Evolutionary conservation across 257 asterid genomes (phyloP), one percentile per base, ranked within the genome.

Genomic region (Solanum bulbocastanum): DNA sequence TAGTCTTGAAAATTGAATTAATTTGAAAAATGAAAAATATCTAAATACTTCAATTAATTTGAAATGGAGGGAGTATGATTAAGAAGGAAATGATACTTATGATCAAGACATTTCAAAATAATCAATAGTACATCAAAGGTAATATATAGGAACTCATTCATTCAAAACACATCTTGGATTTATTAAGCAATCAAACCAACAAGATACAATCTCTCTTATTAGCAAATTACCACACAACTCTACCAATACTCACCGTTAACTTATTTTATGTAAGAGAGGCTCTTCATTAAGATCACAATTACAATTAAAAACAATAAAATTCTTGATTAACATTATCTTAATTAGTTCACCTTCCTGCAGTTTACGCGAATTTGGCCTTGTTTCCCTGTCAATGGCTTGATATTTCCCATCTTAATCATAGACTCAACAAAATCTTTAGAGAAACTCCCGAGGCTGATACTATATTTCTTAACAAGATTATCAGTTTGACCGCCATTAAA

Each of bases 291-390:
- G 4, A 6, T 32, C 12, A 71, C 13, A 7, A 71, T 16, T 71
- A 71, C 40, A 71, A 0, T 8, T 8, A 33, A 30, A 71, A 71
- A 71, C 9, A 32, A 69, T 10, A 2, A 13, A 68, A 68, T 68
- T 68, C 22, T 27, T 30, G 9, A 13, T 69, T 6, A 69, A 36
- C 76, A 12, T 69, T 32, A 22, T 11, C 25, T 39, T 37, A 7
- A 36, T 10, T 82, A 60, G 73, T 92, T 91, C 42, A 83, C 92
- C 84, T 44, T 88, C 88, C 92, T 87, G 91, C 94, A 91, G 44
- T 91, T 78, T 33, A 60, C 40, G 8, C 95, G 87, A 86, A 93
- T 90, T 27, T 94, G 92, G 23, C 95, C 96, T 11, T n/a, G 6
- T 1, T 79, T 46, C 7, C 84, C 37, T 0, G 37, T 79, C 33